Percentiles rank a stretch among this genome's conserved stretches.
phyloP scores from a whole-genome alignment of 108 stramenopile species.

The Phaeodactylum tricornutum region DNA sequence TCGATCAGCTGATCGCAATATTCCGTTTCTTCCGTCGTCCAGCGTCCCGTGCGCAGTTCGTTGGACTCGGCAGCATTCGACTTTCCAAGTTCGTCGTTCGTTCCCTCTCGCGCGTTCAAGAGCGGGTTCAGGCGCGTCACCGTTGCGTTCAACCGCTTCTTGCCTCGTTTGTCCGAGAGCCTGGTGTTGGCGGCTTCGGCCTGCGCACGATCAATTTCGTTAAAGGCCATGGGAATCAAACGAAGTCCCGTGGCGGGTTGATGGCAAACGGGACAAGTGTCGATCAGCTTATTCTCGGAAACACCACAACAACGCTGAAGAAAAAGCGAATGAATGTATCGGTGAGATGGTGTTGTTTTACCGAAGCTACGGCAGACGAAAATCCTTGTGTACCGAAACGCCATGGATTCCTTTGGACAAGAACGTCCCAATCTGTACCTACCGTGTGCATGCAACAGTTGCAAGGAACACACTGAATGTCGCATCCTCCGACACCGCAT shows the following conservation, averaged over 20 bases:
- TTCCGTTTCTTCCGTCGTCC: conserved; percentile 72
- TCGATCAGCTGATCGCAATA: conserved; percentile 73
- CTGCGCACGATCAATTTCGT: conserved; percentile 38
- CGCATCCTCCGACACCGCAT: conserved; percentile 12
- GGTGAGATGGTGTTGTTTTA: neutral
- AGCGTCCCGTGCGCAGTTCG: conserved; percentile 65
- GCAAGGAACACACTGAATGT: conserved; percentile 5
- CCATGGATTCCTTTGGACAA: neutral
- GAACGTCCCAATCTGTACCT: neutral
- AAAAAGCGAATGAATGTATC: neutral
- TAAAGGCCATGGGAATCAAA: conserved; percentile 39
- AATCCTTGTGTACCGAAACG: too few relatives aligned
- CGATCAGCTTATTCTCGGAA: conserved; percentile 5
- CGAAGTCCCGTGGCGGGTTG: conserved; percentile 8
- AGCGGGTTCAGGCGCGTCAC: conserved; percentile 38
- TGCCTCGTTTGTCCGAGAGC: conserved; percentile 32
- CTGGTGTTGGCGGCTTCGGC: conserved; percentile 28
- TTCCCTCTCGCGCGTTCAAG: too few relatives aligned
- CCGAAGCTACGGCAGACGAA: too few relatives aligned
- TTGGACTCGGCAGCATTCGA: conserved; percentile 12
- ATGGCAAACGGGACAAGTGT: conserved; percentile 23
- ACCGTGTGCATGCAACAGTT: conserved; percentile 13
- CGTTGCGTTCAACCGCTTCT: conserved; percentile 45
- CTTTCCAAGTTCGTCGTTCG: conserved; percentile 12
- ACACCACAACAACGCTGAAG: conserved; percentile 29